Conservation (phyloP, 441 rosid species). For the Daphne laureola region DNA sequence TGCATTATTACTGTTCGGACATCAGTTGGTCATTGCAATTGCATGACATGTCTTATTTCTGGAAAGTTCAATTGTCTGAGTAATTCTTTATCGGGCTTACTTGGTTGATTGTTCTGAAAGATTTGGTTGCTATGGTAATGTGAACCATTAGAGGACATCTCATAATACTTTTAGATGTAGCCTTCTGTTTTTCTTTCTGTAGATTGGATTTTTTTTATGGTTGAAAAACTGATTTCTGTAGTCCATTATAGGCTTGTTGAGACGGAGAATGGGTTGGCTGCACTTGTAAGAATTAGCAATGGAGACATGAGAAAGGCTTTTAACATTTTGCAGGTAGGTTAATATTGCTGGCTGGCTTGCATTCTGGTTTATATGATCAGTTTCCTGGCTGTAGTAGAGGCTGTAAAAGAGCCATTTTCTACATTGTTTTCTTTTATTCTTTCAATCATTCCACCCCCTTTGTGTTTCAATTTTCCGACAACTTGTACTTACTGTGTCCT, state of each 20-base stretch:
- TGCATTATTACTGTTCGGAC: too few species aligned
- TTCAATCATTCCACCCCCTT: too few species aligned
- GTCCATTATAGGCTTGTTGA: constrained; percentile 63
- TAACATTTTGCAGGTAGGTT: constrained; percentile 83
- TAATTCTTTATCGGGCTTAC: too few species aligned
- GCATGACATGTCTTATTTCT: not conserved
- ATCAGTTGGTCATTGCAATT: not conserved
- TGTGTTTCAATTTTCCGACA: too few species aligned
- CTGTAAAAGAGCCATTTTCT: not conserved
- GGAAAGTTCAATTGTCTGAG: too few species aligned
- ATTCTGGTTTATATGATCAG: constrained; percentile 1
- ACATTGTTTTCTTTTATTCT: too few species aligned
- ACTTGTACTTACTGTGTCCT: too few species aligned
- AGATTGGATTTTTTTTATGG: not conserved
- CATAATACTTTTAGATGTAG: not conserved
- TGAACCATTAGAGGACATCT: too few species aligned
- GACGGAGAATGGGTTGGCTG: constrained; percentile 66
- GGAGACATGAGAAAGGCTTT: constrained; percentile 99
- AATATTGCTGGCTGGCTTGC: constrained; percentile 5
- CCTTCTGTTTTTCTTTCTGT: constrained; percentile 7
- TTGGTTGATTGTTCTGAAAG: too few species aligned
- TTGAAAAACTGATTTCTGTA: not conserved
- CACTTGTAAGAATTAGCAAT: constrained; percentile 81
- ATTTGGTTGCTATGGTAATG: too few species aligned
- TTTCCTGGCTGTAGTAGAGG: constrained; percentile 2